Base-by-base conservation (phyloP, 495 filamentous ascomycete species). In the Antarctomyces pellizariae region DNA sequence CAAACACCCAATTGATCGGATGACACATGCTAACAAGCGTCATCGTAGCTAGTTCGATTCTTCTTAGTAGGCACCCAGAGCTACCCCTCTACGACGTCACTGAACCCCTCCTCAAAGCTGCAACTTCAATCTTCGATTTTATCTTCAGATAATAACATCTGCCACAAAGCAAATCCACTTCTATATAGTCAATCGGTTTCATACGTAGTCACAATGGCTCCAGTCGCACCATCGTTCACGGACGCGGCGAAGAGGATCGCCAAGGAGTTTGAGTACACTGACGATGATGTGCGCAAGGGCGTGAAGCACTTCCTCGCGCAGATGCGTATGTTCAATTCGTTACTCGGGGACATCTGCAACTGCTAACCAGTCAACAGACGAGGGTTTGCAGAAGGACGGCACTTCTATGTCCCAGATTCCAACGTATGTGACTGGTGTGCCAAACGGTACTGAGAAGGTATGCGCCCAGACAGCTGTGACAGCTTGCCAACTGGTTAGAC, bases 371-470 rank as follows among this genome's bases (percentile, higher is more conserved):
- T 4, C 1, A 13, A 14, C 32, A 74, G 67, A 71, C 29, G 76
- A 89, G 60, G 86, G 77, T n/a, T 50, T 89, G 42, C 47, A 66
- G 24, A 71, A 75, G 44, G 64, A 78, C 39, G 71, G 71, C 24
- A 67, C 75, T 2, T 76, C 72, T 29, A 50, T 97, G 60, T 77
- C 70, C 49, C 89, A 95, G 54, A 97, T 97, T 39, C 86, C 86
- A 0, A 91, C 86, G 13, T 97, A 84, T 45, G 84, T 97, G 20
- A 93, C 86, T 2, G 68, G 62, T 6, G 89, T 95, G 2, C 89
- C 86, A 36, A 91, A 95, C 65, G 86, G 86, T 35, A 92, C 83
- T 2, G 86, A 97, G 44, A 90, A 92, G 70, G 71, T 74, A 41
- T 30, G 36, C 29, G 25, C 1, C 7, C 10, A 4, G 10, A 16